These are phyloP conservation scores for Trichoderma koningii DNA, from an alignment of 2,329 filamentous ascomycete genomes.

Conservation along the genomic window DNA sequence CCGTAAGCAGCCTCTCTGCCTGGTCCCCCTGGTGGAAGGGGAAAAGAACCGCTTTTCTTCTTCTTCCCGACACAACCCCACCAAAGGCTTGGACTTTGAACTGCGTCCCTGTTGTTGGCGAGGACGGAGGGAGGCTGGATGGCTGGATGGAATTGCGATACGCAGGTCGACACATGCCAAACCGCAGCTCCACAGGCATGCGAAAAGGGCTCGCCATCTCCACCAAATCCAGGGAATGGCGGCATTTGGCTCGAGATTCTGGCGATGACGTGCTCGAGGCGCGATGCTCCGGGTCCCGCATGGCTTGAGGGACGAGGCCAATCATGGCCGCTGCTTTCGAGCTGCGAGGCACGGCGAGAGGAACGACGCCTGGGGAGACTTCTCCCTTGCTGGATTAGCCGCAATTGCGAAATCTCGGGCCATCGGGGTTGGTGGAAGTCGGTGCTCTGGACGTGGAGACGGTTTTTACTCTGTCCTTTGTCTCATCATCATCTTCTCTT, in stretches of 20 bases:
- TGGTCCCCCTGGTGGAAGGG: background rate
- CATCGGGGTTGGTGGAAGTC: constrained; percentile 28
- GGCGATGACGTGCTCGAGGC: constrained; percentile 41
- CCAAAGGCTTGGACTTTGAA: background rate
- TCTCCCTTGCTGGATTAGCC: constrained; percentile 16
- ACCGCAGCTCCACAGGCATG: constrained; percentile 8
- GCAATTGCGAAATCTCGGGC: constrained; percentile 30
- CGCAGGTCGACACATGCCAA: too few relatives aligned
- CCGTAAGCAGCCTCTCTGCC: constrained; percentile 13
- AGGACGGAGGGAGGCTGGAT: too few relatives aligned
- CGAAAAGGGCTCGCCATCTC: background rate
- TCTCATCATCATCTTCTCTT: too few relatives aligned
- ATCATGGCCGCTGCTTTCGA: constrained; percentile 30
- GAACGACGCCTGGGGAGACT: background rate
- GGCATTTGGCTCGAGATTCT: constrained; percentile 24
- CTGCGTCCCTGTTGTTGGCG: background rate
- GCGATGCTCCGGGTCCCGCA: constrained; percentile 33
- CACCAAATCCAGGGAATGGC: constrained; percentile 17
- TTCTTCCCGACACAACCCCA: background rate
- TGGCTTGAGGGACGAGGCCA: constrained; percentile 33
- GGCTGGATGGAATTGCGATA: too few relatives aligned
- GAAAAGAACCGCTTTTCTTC: background rate
- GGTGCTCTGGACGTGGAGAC: constrained; percentile 5
- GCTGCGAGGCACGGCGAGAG: background rate
- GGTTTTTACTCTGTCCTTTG: background rate